Conservation (phyloP, 176 grass and related monocot genomes). For the Puya raimondii region DNA sequence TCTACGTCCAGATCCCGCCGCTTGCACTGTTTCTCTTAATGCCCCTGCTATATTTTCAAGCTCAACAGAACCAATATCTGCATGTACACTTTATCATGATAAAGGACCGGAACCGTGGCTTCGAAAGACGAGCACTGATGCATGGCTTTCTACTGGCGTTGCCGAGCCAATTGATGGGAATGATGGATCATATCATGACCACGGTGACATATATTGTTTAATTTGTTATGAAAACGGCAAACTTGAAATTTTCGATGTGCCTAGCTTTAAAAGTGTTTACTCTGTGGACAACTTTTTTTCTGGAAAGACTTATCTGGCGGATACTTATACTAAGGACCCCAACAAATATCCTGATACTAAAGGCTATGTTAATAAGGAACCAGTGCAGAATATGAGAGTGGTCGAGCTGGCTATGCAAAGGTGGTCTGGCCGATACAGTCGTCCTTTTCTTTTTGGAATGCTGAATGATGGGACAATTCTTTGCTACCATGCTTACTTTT, state of each 20-base stretch:
- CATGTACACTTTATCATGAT: slow-evolving; percentile 84
- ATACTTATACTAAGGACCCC: slow-evolving; percentile 26
- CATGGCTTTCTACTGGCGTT: slow-evolving; percentile 79
- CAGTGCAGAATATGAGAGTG: slow-evolving; percentile 35
- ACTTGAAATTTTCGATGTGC: slow-evolving; percentile 84
- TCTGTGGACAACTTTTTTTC: slow-evolving; percentile 68
- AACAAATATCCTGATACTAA: slow-evolving; percentile 21
- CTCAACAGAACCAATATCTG: slow-evolving; percentile 48
- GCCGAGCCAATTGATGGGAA: slow-evolving; percentile 45
- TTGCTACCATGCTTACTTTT: slow-evolving; percentile 81
- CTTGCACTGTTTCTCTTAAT: slow-evolving; percentile 59
- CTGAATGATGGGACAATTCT: slow-evolving; percentile 86
- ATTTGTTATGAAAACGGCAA: slow-evolving; percentile 78
- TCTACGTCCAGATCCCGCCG: slow-evolving; percentile 57
- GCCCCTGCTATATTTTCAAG: slow-evolving; percentile 43
- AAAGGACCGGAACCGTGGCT: slow-evolving; percentile 77
- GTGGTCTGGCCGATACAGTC: slow-evolving; percentile 73
- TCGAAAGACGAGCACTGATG: slow-evolving; percentile 64
- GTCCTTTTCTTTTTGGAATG: slow-evolving; percentile 74
- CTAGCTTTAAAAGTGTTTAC: slow-evolving; percentile 72
- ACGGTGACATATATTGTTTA: slow-evolving; percentile 81
- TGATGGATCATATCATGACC: slow-evolving; percentile 47
- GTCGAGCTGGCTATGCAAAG: slow-evolving; percentile 89
- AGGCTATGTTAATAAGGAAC: slow-evolving; percentile 52
- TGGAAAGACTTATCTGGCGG: slow-evolving; percentile 46